Evolutionary conservation across 75 land plant species (phyloP).

Genomic region (Cunninghamia lanceolata): DNA sequence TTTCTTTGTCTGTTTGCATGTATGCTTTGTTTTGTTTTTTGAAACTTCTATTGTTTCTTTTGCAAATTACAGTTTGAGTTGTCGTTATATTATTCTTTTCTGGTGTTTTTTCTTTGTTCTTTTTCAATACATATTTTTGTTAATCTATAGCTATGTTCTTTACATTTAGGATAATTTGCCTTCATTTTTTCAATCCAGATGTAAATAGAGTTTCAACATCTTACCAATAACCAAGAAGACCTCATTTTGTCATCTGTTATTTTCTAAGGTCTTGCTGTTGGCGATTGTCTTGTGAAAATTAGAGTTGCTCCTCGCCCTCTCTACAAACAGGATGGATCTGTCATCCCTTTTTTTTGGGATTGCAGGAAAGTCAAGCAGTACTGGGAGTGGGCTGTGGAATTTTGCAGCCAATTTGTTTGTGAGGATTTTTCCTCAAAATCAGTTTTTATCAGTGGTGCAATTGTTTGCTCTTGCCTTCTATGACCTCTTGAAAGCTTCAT

Average conservation of each 20-base stretch:
- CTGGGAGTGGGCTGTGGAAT: too few species aligned
- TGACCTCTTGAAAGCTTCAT: not conserved
- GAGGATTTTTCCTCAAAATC: too few species aligned
- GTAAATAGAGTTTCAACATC: not conserved
- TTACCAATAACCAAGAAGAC: not conserved
- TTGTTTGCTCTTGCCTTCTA: not conserved
- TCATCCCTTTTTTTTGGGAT: too few species aligned
- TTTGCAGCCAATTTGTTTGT: too few species aligned
- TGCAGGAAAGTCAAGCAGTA: too few species aligned
- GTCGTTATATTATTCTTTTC: not conserved
- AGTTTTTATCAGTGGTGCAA: too few species aligned
- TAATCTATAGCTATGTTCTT: not conserved
- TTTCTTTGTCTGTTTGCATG: not conserved
- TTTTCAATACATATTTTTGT: not conserved
- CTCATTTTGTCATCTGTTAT: too few species aligned
- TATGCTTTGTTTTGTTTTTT: not conserved
- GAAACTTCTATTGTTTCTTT: not conserved
- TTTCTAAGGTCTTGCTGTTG: too few species aligned
- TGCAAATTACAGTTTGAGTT: not conserved
- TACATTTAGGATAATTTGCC: not conserved
- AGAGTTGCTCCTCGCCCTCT: too few species aligned
- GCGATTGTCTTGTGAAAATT: too few species aligned
- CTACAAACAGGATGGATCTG: too few species aligned
- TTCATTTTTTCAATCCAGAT: not conserved
- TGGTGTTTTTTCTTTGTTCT: too few species aligned